Evolutionary conservation across 495 filamentous ascomycete genomes (phyloP), one percentile per base, ranked within the genome.

Genomic region (Entonaema liquescens): DNA sequence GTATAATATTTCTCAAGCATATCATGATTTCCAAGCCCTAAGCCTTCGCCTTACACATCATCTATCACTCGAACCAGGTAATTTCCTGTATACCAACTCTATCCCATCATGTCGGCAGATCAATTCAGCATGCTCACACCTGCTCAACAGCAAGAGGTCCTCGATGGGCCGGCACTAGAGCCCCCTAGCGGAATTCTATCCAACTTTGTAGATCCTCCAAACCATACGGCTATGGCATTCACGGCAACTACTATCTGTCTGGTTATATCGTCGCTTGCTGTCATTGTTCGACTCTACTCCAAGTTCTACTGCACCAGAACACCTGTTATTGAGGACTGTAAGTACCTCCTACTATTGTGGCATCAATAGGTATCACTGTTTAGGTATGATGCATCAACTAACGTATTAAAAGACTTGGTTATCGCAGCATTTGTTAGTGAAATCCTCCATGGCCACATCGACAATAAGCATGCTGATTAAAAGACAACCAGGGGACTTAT

Each of bases 171-270:
- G 2, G 72, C 69, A 12, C 26, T 73, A 13, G 17, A 15, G 25
- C 62, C 72, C 9, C 75, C 75, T 4, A 2, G 21, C 1, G 74
- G 74, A 12, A 47, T 70, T 1, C 15, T 38, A 15, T 26, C 74
- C 23, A 67, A 70, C n/a, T 64, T 74, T 8, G 54, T 61, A 4
- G 58, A 65, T 15, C 73, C 73, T 19, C 64, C 53, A 12, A 75
- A 73, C 35, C 17, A 55, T 4, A 73, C 74, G 25, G 58, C 53
- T 15, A 23, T 67, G 7, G 72, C 70, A 7, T 21, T 52, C 3
- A 55, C 28, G 5, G 44, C 64, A 17, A 56, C 57, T 33, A 42
- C 55, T 5, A 7, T 63, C 8, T 71, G 71, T 25, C 28, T 71
- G 1, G 29, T 67, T 1, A 2, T 73, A 5, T 47, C 50, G 1